phyloP scores from a whole-genome alignment of 1,284 basidiomycete genomes.

The Sanguinoderma infundibulare region DNA sequence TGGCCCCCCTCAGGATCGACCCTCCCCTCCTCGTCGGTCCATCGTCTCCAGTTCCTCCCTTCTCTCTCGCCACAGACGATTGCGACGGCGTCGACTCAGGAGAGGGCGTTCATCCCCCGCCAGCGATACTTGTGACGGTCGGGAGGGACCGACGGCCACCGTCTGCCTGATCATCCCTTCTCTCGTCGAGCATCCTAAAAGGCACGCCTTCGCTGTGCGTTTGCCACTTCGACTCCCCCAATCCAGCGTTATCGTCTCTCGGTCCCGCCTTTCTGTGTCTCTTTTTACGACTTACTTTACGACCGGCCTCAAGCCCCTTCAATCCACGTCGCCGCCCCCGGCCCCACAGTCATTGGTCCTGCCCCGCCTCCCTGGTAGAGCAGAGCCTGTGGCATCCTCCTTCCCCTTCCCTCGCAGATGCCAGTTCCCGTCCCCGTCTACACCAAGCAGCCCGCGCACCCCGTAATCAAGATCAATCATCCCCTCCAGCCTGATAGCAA shows the following conservation, averaged over 20 bases:
- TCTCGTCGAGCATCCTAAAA: conserved; percentile 55
- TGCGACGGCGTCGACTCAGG: conserved; percentile 44
- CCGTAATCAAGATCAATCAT: conserved; percentile 61
- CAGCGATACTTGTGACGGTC: conserved; percentile 36
- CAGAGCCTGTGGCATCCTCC: conserved; percentile 33
- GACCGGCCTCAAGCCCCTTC: conserved; percentile 43
- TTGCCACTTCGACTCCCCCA: conserved; percentile 54
- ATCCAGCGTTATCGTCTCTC: conserved; percentile 36
- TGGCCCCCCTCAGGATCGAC: conserved; percentile 50
- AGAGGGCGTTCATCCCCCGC: conserved; percentile 36
- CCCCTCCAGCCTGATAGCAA: conserved; percentile 46
- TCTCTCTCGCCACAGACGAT: conserved; percentile 45
- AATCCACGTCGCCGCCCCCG: conserved; percentile 32
- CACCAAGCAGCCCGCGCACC: conserved; percentile 60
- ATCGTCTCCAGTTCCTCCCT: conserved; percentile 39
- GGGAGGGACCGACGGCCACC: conserved; percentile 30
- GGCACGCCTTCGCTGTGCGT: conserved; percentile 93
- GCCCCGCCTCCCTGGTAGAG: conserved; percentile 27
- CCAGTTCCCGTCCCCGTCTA: conserved; percentile 78
- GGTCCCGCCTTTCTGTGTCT: conserved; percentile 36
- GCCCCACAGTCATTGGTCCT: conserved; percentile 28
- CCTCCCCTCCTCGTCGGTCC: conserved; percentile 43
- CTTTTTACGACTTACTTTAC: conserved; percentile 52
- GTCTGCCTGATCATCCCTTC: conserved; percentile 44
- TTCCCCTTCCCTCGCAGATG: conserved; percentile 64